Base-by-base conservation (phyloP, 2,329 filamentous ascomycete genomes). In the Colletotrichum acutatum region DNA sequence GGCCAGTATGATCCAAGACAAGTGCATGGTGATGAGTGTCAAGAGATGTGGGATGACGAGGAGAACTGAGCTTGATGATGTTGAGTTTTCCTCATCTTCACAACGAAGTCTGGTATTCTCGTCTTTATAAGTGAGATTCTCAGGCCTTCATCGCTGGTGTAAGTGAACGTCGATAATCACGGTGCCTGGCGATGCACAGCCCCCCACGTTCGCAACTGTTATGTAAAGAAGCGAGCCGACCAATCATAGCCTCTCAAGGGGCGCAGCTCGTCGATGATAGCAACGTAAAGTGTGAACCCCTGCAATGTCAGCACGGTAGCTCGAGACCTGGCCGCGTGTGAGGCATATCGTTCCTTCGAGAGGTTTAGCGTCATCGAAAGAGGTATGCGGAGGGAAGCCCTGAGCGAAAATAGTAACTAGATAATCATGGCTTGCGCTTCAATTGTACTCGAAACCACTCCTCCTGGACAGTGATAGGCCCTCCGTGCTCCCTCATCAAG, bases 401-500 rank as follows among this genome's bases (percentile, higher is more conserved):
- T 49, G 42, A 9, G 42, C 19, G 4, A 49, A 19, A n/a, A 30
- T 32, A 66, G 53, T 42, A 70, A 19, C 37, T 42, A 19, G 37
- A 28, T 49, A n/a, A 24, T 71, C 34, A 71, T 14, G 56, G 30
- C 63, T 67, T 71, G 62, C 32, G 63, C 34, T 46, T 57, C 16
- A 52, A 28, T 9, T 53, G 54, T 14, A 71, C 52, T 64, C 54
- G 58, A 46, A 58, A 62, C 62, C 67, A 72, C 9, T 62, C 63
- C 3, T 71, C 59, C 6, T n/a, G 56, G n/a, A 63, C 54, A 11
- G 58, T 67, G 49, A 71, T 49, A 14, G 62, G 68, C 5, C 64
- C 62, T 5, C 42, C 53, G 24, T 54, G 53, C n/a, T 54, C 58
- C 46, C 63, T 67, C 68, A 74, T 68, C 34, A 71, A 58, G 54